Evolutionary conservation across 129 eudicot species (phyloP).

Genomic region (Artemisia argyi): DNA sequence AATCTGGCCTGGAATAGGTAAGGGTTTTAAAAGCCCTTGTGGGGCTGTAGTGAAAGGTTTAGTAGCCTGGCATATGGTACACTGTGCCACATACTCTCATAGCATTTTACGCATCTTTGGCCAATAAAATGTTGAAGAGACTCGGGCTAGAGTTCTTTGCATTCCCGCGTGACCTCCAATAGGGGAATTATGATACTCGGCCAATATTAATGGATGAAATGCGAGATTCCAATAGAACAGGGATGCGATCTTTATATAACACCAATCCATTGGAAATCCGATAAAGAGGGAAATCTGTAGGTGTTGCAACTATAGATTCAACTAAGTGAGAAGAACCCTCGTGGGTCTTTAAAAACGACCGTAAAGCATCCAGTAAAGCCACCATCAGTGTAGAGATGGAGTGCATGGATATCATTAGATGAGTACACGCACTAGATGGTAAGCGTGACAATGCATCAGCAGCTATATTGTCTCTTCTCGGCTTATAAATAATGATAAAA

Average conservation of each 20-base stretch:
- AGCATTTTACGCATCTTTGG: neutral
- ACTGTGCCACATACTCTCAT: neutral
- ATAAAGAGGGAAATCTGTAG: too few species aligned
- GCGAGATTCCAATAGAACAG: neutral
- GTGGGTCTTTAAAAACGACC: too few species aligned
- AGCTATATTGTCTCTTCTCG: neutral
- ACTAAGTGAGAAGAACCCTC: too few species aligned
- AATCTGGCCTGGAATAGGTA: neutral
- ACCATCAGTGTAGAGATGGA: neutral
- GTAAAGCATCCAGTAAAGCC: too few species aligned
- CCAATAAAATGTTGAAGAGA: neutral
- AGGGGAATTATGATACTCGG: neutral
- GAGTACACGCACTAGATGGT: neutral
- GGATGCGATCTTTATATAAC: neutral
- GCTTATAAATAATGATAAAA: neutral
- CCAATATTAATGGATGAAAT: neutral
- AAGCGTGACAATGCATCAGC: neutral
- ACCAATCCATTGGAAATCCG: neutral
- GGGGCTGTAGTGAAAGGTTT: neutral
- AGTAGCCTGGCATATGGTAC: neutral
- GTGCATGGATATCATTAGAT: neutral
- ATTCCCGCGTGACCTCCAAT: neutral
- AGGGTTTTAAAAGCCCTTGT: neutral
- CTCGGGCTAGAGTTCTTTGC: neutral
- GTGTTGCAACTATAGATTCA: too few species aligned